Base-by-base conservation (phyloP, 352 stramenopile species). In the Phytophthora cryptogea region DNA sequence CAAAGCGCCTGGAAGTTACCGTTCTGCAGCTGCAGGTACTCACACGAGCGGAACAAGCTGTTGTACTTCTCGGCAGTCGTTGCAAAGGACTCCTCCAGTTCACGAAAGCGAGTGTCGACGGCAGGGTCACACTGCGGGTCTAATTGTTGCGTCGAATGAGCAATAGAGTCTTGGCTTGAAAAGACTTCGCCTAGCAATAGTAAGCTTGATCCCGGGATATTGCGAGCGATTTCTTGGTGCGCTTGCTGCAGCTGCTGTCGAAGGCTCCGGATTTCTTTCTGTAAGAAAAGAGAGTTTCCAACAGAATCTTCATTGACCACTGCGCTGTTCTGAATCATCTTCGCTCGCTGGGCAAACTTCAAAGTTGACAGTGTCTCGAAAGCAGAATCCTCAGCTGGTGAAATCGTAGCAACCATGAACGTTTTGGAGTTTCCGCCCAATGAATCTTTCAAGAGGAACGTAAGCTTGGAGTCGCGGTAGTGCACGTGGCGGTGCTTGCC, bases 391-490 rank as follows among this genome's bases (percentile, higher is more conserved):
- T 92, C 84, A 0, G 86, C 88, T 0, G 90, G 90, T 0, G 83
- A 90, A 14, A 95, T 77, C 2, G 86, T 91, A 9, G 85, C 86
- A 27, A 95, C 77, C 85, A 95, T 93, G 39, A 91, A 92, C 9
- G 86, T 95, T 64, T 93, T 95, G 0, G 86, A 92, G 54, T 95
- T 95, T 8, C 86, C 86, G 32, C 86, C 86, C 8, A 95, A 63
- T 1, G 85, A 94, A 51, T 95, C 86, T 48, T 92, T 93, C 13
- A 95, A 54, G 11, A 95, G 59, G 52, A 93, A 95, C 1, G 86
- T 95, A 41, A 95, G 55, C 66, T 94, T 95, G 3, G 83, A 94
- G 54, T 95, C 84, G 8, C 86, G 86, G 55, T 95, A 95, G 52
- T 92, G 83, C 11, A 91, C 85, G 44, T 94, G 85, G 11, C 83